Conservation (phyloP, 768 basidiomycete genomes). For the Tricholoma matsutake region DNA sequence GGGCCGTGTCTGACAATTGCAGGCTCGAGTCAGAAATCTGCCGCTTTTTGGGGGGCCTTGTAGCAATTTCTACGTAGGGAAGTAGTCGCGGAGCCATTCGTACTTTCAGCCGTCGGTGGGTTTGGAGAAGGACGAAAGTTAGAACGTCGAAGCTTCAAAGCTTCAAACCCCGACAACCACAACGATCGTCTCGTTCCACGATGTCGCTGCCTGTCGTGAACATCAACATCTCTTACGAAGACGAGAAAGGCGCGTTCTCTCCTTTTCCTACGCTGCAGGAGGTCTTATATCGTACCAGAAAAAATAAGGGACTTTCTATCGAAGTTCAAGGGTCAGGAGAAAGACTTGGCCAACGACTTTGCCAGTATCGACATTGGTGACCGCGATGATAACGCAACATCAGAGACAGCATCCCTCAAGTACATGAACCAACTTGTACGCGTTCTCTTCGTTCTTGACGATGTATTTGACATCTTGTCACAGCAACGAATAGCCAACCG, state of each 20-base stretch:
- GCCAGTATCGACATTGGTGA: constrained; percentile 70
- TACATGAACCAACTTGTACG: constrained; percentile 84
- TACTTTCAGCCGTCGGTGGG: neutral
- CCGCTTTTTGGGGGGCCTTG: neutral
- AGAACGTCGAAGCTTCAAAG: constrained; percentile 17
- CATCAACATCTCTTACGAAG: constrained; percentile 62
- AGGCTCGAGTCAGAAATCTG: neutral
- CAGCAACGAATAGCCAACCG: constrained; percentile 94
- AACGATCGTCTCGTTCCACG: constrained; percentile 27
- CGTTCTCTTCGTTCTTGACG: constrained; percentile 18
- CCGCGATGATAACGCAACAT: constrained; percentile 31
- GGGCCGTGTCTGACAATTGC: neutral
- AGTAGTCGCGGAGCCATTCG: constrained; percentile 8
- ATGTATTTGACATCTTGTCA: constrained; percentile 5
- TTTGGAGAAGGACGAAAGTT: neutral
- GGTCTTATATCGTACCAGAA: constrained; percentile 37
- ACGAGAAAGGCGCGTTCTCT: constrained; percentile 58
- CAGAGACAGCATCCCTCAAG: constrained; percentile 50
- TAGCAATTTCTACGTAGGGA: constrained; percentile 24
- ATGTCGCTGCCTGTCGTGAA: constrained; percentile 68
- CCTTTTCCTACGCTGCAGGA: neutral
- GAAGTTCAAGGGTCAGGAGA: constrained; percentile 59
- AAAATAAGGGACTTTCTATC: constrained; percentile 70
- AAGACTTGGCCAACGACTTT: constrained; percentile 65
- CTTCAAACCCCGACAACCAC: constrained; percentile 38